Evolutionary conservation across 2,329 filamentous ascomycete genomes (phyloP).

Genomic region (Conoideocrella luteorostrata): DNA sequence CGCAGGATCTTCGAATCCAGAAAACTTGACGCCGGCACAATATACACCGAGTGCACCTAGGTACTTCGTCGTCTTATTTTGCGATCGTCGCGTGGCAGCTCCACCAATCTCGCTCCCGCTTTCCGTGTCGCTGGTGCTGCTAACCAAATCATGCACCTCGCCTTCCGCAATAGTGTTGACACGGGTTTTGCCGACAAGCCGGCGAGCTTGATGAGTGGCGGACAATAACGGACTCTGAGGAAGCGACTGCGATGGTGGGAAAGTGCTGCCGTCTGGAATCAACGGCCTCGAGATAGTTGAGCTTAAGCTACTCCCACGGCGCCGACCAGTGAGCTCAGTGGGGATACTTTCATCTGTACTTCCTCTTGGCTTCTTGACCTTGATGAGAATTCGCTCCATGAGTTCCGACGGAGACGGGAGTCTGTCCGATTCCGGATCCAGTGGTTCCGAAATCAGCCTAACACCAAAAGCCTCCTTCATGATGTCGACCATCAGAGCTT

Average conservation of each 20-base stretch:
- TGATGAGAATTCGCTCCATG: constrained; percentile 78
- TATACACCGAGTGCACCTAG: constrained; percentile 82
- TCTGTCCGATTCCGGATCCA: constrained; percentile 60
- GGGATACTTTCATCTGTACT: constrained; percentile 32
- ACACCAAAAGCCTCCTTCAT: constrained; percentile 80
- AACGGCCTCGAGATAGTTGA: constrained; percentile 56
- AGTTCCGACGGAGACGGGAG: constrained; percentile 84
- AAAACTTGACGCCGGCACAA: constrained; percentile 70
- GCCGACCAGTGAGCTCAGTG: constrained; percentile 36
- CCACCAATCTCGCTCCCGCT: constrained; percentile 54
- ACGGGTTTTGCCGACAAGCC: constrained; percentile 41
- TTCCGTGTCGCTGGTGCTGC: constrained; percentile 75
- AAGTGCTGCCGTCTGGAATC: constrained; percentile 46
- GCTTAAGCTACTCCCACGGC: constrained; percentile 65
- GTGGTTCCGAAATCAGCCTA: constrained; percentile 69
- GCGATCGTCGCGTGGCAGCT: constrained; percentile 46
- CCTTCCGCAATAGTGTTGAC: constrained; percentile 54
- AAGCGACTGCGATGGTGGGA: constrained; percentile 44
- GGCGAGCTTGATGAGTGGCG: constrained; percentile 45
- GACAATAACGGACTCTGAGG: constrained; percentile 49
- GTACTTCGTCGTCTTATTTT: constrained; percentile 79
- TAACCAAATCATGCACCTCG: constrained; percentile 46
- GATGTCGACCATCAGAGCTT: constrained; percentile 80
- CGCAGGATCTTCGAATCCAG: constrained; percentile 68
- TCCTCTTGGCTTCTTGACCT: constrained; percentile 72